Conservation (phyloP, 495 filamentous ascomycete species). For the Arthonia radiata region DNA sequence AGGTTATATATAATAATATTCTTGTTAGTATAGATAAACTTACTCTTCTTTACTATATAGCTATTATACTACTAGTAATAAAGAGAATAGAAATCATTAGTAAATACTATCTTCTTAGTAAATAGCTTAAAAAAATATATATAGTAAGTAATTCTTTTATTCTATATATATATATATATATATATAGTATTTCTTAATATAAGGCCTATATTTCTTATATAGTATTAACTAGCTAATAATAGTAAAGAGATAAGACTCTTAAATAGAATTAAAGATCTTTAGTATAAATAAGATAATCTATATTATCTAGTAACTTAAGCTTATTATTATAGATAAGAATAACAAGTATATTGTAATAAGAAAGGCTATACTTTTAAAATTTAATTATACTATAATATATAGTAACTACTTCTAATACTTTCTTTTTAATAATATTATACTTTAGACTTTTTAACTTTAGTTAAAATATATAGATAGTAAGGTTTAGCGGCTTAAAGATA, state of each 20-base stretch:
- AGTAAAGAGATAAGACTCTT: neutral
- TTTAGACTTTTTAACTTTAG: too few species aligned
- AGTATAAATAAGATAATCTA: neutral
- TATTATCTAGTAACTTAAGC: neutral
- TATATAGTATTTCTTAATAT: neutral
- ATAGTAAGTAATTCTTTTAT: conserved; percentile 1
- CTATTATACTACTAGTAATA: neutral
- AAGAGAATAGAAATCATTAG: neutral
- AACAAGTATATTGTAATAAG: neutral
- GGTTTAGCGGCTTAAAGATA: too few species aligned
- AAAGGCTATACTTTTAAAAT: neutral
- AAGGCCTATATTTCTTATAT: neutral
- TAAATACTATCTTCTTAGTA: too few species aligned
- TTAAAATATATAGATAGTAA: too few species aligned
- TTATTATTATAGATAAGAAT: too few species aligned
- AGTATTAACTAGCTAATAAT: neutral
- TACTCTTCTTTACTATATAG: neutral
- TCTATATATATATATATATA: too few species aligned
- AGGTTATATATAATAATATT: too few species aligned
- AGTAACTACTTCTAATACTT: too few species aligned
- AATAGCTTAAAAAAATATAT: neutral
- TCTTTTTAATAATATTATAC: too few species aligned
- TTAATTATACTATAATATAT: too few species aligned
- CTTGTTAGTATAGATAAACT: neutral
- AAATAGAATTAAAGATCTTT: neutral